Percentiles rank a stretch among this genome's conserved stretches.
Conservation (phyloP, 2,329 filamentous ascomycete species). For the Coniosporium tulheliwenetii region DNA sequence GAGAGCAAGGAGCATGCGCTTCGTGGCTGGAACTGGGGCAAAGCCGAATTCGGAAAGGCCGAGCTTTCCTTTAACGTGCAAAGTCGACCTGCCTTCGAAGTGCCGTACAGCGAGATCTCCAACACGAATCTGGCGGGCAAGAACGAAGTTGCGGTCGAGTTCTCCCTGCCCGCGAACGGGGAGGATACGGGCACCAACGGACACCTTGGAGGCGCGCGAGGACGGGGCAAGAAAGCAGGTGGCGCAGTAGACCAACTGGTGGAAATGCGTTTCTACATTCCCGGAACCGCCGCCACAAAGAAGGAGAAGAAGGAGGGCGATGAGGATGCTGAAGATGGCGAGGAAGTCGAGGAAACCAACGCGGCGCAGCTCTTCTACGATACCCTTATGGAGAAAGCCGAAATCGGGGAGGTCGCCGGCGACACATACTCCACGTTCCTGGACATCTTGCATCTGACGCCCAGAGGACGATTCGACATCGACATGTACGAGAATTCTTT, state of each 20-base stretch:
- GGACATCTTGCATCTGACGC: slow-evolving; percentile 91
- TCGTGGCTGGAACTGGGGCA: slow-evolving; percentile 98
- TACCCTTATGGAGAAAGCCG: slow-evolving; percentile 92
- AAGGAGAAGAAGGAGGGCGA: slow-evolving; percentile 53
- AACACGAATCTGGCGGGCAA: slow-evolving; percentile 96
- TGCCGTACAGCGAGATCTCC: slow-evolving; percentile 91
- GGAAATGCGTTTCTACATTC: slow-evolving; percentile 98
- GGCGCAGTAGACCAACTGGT: slow-evolving; percentile 85
- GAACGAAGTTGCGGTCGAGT: slow-evolving; percentile 94
- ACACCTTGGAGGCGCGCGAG: slow-evolving; percentile 54
- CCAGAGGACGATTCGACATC: slow-evolving; percentile 97
- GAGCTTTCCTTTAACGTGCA: slow-evolving; percentile 95
- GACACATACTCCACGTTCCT: slow-evolving; percentile 96
- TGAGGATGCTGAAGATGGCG: slow-evolving; percentile 40
- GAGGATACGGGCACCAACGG: slow-evolving; percentile 60
- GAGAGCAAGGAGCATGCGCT: slow-evolving; percentile 89
- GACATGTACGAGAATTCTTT: slow-evolving; percentile 99
- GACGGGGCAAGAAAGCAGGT: slow-evolving; percentile 74
- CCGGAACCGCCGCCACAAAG: slow-evolving; percentile 59
- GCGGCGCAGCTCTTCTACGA: slow-evolving; percentile 97
- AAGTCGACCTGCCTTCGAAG: slow-evolving; percentile 89
- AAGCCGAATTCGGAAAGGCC: slow-evolving; percentile 88
- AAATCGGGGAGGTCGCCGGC: slow-evolving; percentile 97
- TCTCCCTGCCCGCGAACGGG: slow-evolving; percentile 59
- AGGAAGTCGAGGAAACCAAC: slow-evolving; percentile 64